Evolutionary conservation across 208 protist species (phyloP), one percentile per base, ranked within the genome.

Genomic region (Wallacemonas rigidus): DNA sequence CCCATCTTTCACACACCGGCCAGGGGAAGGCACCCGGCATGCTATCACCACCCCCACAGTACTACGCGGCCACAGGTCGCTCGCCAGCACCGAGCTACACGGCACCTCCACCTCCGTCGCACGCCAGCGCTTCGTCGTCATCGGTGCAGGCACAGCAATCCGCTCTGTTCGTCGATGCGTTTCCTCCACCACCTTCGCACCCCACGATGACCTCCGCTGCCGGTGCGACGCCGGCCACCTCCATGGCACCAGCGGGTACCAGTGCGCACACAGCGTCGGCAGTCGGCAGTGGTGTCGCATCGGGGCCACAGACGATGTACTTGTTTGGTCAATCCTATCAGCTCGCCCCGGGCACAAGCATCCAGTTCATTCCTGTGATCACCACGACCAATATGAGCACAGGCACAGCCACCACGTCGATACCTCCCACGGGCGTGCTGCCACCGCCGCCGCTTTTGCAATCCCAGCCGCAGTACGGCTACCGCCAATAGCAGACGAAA

Each of bases 361-460:
- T 90, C 61, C 85, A 90, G 71, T 80, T 87, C 55, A 50, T 90
- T 44, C 85, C 85, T 9, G 82, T 90, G 35, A 87, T 90, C 48
- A 87, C 82, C 3, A 53, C 79, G 38, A 76, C 75, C 40, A 57
- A 72, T 39, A 7, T 17, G 15, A 58, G 6, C 15, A 17, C 11
- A 8, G 54, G 71, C 68, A 45, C 50, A 67, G 45, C 8, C 45
- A 50, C 45, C 45, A 50, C 12, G 45, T 12, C 45, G 45, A 6
- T 50, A 6, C 6, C 6, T 50, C 12, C 45, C 8, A 50, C 45
- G 6, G 6, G 6, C 8, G 8, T 12, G 6, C 45, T 12, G 45
- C 45, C 45, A 12, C 45, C 45, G 8, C 12, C 45, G 45, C 45
- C 45, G 45, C 45, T 12, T 12, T 26, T 26, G 26, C 26, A 26